These are phyloP conservation scores for Acacia acuminata DNA, from an alignment of 306 rosid genomes.

Conservation along the genomic window DNA sequence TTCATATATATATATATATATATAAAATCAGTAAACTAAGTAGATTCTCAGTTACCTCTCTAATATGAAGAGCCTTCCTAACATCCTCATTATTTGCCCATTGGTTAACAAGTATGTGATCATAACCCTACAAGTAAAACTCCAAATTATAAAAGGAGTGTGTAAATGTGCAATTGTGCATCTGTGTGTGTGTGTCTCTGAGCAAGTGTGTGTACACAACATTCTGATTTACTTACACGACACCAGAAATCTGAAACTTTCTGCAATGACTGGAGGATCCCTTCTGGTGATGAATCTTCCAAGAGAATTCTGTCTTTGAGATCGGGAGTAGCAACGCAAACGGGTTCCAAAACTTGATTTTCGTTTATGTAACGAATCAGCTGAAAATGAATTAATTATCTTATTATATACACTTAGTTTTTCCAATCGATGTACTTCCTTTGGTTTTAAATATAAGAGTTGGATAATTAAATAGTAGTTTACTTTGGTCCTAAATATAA, in stretches of 20 bases:
- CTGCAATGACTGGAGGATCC: neutral
- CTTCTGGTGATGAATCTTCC: neutral
- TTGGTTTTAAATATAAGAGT: no score
- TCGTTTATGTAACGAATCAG: slow-evolving; percentile 1
- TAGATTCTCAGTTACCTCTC: slow-evolving; percentile 22
- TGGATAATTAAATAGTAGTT: no score
- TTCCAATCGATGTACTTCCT: no score
- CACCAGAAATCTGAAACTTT: slow-evolving; percentile 4
- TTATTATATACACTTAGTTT: neutral
- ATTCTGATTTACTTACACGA: neutral
- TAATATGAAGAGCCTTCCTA: slow-evolving; percentile 32
- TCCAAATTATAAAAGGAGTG: neutral
- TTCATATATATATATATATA: no score
- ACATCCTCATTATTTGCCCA: slow-evolving; percentile 39
- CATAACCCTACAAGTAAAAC: neutral
- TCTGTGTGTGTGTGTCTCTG: neutral
- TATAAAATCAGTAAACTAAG: neutral
- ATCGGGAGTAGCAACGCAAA: neutral
- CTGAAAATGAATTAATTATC: neutral
- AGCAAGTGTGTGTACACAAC: neutral
- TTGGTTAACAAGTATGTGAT: neutral
- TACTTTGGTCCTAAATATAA: no score
- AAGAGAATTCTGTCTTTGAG: slow-evolving; percentile 7
- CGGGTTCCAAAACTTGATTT: neutral
- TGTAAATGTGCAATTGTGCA: neutral